Conservation (phyloP, 176 grass and related monocot species). For the Eleusine indica region DNA sequence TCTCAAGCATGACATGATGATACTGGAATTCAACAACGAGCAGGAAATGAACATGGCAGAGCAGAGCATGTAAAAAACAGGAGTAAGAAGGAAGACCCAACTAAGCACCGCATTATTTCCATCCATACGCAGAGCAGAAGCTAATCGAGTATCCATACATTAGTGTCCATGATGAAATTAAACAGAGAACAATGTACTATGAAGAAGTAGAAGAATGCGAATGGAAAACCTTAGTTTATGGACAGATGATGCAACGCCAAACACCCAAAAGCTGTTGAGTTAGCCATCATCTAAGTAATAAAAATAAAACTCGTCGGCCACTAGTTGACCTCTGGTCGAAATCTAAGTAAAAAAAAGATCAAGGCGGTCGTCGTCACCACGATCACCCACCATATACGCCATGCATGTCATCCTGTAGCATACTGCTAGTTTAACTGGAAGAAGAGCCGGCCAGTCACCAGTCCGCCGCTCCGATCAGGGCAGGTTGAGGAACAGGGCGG, state of each 20-base stretch:
- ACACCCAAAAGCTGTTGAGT: conserved; percentile 37
- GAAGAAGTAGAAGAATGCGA: neutral
- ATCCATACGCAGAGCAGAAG: neutral
- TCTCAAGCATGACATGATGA: neutral
- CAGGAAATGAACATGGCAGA: too few relatives aligned
- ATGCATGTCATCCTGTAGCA: neutral
- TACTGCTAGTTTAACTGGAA: neutral
- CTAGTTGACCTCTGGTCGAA: conserved; percentile 32
- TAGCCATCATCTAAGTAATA: conserved; percentile 22
- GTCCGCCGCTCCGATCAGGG: conserved; percentile 23
- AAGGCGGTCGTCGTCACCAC: conserved; percentile 9
- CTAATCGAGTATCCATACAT: neutral
- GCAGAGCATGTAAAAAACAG: neutral
- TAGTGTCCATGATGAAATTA: neutral
- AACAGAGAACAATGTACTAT: neutral
- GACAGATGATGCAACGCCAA: conserved; percentile 25
- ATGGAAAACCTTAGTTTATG: conserved; percentile 30
- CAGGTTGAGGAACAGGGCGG: conserved; percentile 46
- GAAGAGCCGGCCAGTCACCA: neutral
- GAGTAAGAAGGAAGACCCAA: neutral
- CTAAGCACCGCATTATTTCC: too few relatives aligned
- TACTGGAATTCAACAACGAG: too few relatives aligned
- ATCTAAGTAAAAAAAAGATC: conserved; percentile 1
- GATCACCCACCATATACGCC: neutral
- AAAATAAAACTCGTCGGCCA: conserved; percentile 24